Conservation (phyloP, 768 basidiomycete genomes). For the Suillus lakei region DNA sequence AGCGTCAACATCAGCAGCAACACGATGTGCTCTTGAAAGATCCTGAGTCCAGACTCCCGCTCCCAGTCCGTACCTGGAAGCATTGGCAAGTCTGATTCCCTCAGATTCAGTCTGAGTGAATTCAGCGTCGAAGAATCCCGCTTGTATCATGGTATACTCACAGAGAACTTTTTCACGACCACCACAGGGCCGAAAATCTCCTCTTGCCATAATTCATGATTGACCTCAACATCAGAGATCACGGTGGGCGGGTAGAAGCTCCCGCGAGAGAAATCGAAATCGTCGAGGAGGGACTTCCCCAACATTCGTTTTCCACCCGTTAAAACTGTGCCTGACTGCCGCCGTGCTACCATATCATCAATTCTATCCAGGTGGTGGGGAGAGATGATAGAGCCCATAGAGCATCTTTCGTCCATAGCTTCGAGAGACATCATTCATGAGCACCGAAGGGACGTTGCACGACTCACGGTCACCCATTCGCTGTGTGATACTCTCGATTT, state of each 20-base stretch:
- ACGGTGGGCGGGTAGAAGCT: conserved; percentile 85
- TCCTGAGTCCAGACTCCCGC: conserved; percentile 82
- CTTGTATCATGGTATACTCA: conserved; percentile 35
- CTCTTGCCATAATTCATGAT: conserved; percentile 77
- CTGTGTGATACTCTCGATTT: conserved; percentile 61
- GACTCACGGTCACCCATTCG: conserved; percentile 80
- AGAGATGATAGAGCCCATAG: conserved; percentile 86
- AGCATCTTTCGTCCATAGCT: conserved; percentile 73
- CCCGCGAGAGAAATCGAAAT: conserved; percentile 71
- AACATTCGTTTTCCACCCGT: conserved; percentile 70
- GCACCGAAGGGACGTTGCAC: not conserved
- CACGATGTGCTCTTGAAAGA: conserved; percentile 75
- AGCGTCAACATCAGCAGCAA: conserved; percentile 69
- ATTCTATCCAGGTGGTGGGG: conserved; percentile 66
- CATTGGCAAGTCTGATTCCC: conserved; percentile 72
- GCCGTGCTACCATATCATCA: conserved; percentile 54
- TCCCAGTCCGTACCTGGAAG: conserved; percentile 80
- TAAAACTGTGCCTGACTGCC: conserved; percentile 53
- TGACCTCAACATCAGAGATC: conserved; percentile 56
- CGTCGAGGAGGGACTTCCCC: conserved; percentile 67
- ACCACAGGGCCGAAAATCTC: conserved; percentile 91
- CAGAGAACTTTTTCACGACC: conserved; percentile 59
- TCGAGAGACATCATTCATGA: not conserved
- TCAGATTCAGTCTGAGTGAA: conserved; percentile 59
- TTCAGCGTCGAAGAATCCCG: not conserved